These are phyloP conservation scores for Panaeolus papilionaceus DNA, from an alignment of 768 basidiomycete species.

Conservation along the genomic window DNA sequence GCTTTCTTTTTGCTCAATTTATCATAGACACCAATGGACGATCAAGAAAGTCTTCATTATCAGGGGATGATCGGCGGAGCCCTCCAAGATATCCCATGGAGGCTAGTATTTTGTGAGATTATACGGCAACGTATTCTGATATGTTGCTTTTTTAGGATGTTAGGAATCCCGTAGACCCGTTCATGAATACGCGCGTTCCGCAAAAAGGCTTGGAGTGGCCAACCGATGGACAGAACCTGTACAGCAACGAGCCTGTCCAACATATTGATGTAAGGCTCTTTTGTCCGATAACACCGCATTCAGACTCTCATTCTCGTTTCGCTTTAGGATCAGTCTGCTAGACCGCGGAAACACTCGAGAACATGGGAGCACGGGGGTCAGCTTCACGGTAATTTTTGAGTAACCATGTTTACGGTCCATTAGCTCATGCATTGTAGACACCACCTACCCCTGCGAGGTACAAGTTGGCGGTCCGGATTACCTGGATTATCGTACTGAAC, in stretches of 20 bases:
- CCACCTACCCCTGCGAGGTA: conserved; percentile 57
- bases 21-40: conserved; percentile 39
- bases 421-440: conserved; percentile 33
- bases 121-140: conserved; percentile 7
- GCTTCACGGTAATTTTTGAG: conserved; percentile 42
- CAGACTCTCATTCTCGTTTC: conserved; percentile 21
- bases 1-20: conserved; percentile 26
- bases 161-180: conserved; percentile 47
- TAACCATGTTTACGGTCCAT: neutral
- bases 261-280: conserved; percentile 50
- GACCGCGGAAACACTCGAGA: conserved; percentile 63
- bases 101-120: conserved; percentile 32
- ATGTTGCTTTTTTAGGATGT: conserved; percentile 36
- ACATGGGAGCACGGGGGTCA: conserved; percentile 64
- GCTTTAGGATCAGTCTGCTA: conserved; percentile 44
- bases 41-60: conserved; percentile 60
- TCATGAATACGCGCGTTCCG: conserved; percentile 46
- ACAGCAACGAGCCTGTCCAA: conserved; percentile 45
- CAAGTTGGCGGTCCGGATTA: conserved; percentile 32
- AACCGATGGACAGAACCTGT: conserved; percentile 49
- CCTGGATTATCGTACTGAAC: conserved; percentile 35
- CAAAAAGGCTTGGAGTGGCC: conserved; percentile 56
- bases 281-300: conserved; percentile 12
- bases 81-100: conserved; percentile 52
- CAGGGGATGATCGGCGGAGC: conserved; percentile 53